A percentile compares a stretch with the other conserved stretches of the same genome.
Evolutionary conservation across 352 stramenopile genomes (phyloP).

Genomic region (Phytophthora vignae): DNA sequence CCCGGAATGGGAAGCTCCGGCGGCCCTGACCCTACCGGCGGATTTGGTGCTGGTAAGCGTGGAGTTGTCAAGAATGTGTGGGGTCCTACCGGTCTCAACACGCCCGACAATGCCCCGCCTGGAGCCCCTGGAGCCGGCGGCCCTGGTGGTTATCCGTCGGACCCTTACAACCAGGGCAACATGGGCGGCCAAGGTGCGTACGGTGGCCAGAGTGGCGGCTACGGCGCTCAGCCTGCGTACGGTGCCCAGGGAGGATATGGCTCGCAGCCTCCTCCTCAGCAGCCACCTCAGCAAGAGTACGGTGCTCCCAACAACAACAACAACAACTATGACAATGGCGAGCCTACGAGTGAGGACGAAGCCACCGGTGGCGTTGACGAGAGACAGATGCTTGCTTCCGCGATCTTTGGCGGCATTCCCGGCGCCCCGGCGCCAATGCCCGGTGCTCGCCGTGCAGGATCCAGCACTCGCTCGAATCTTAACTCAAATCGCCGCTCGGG

Average conservation of each 20-base stretch:
- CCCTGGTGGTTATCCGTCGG: constrained; percentile 45
- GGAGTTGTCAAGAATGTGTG: constrained; percentile 86
- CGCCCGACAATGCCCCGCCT: constrained; percentile 48
- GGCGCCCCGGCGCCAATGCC: constrained; percentile 65
- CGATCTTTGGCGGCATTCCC: constrained; percentile 96
- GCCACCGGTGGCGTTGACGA: constrained; percentile 60
- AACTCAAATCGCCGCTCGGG: constrained; percentile 40
- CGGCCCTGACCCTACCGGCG: constrained; percentile 46
- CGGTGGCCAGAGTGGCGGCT: constrained; percentile 43
- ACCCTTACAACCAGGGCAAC: constrained; percentile 46
- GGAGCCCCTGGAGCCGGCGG: constrained; percentile 25
- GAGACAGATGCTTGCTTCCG: constrained; percentile 92
- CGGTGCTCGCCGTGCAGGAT: constrained; percentile 43
- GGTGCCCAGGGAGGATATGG: constrained; percentile 45
- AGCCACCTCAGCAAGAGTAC: constrained; percentile 56
- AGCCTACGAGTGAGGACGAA: constrained; percentile 51
- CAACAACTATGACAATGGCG: constrained; percentile 60
- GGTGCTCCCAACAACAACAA: constrained; percentile 48
- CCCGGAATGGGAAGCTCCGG: constrained; percentile 36
- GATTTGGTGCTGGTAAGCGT: constrained; percentile 56
- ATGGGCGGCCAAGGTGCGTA: constrained; percentile 38
- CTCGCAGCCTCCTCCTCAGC: constrained; percentile 37
- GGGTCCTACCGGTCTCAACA: constrained; percentile 82
- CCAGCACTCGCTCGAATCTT: constrained; percentile 33
- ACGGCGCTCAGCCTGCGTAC: constrained; percentile 51